Base-by-base conservation (phyloP, 75 land plant genomes). In the Isoetes taiwanensis region DNA sequence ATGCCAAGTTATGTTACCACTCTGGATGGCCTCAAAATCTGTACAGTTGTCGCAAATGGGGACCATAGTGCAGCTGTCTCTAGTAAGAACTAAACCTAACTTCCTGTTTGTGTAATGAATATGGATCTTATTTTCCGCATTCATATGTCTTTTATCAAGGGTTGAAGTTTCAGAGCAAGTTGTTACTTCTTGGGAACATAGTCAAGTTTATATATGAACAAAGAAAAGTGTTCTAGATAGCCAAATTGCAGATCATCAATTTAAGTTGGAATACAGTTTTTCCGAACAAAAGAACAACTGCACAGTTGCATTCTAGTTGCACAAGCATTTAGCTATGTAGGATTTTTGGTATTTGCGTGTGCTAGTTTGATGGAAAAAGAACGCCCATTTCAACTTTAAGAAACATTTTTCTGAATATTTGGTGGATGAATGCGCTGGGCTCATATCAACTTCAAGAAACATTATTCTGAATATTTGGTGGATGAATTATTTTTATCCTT, bases 51-150 rank as follows among this genome's bases (percentile, higher is more conserved):
- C 66, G 90, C 96, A 33, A 84, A 81, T 74, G 96, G 98, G 34
- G 96, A 93, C 61, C 98, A 84, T 58, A 88, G 96, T 74, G 86
- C 90, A 43, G 98, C 96, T 37, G 65, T 88, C 34, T 61, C 76
- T 68, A 75, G 95, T 91, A 29, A 59, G 75, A 59, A 3, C 19
- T 23, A 30, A 20, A 43, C 3, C 11, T 43, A 5, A 3, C n/a
- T 43, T 43, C 48, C 11, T 43, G 19, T 43, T 25, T 43, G 32
- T 4, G 14, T n/a, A 25, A 11, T n/a, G 8, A 20, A 11, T 30
- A 29, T 34, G 30, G 4, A 33, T 32, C 25, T 17, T 8, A 41
- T 17, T 35, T 27, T 56, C 28, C 14, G 56, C 3, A 16, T n/a
- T 1, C 21, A 32, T n/a, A n/a, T 2, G 32, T 24, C 21, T 3